phyloP scores from a whole-genome alignment of 2,329 filamentous ascomycete genomes.

The Pochonia chlamydosporia region DNA sequence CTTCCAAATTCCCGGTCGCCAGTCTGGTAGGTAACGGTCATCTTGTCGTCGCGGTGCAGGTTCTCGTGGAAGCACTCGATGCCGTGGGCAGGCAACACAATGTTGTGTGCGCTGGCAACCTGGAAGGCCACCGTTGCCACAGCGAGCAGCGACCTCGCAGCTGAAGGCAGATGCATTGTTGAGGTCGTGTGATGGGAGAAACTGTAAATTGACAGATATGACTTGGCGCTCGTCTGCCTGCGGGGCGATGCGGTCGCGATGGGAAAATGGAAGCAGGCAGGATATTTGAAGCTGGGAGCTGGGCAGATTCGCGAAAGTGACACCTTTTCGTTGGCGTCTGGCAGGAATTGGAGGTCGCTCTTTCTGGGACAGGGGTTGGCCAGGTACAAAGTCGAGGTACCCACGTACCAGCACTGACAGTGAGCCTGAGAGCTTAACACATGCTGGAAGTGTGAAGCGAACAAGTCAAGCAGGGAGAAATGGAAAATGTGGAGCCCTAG shows the following conservation, averaged over 20 bases:
- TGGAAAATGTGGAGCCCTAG: too few species aligned
- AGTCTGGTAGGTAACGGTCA: slow-evolving; percentile 98
- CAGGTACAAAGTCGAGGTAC: neutral
- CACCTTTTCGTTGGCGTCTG: slow-evolving; percentile 4
- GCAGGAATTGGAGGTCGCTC: neutral
- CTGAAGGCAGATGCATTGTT: slow-evolving; percentile 24
- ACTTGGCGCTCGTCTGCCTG: neutral
- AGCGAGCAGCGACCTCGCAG: slow-evolving; percentile 36
- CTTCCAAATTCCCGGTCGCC: slow-evolving; percentile 94
- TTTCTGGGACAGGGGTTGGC: neutral
- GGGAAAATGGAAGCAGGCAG: neutral
- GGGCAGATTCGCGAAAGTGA: slow-evolving; percentile 3
- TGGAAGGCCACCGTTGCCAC: slow-evolving; percentile 38
- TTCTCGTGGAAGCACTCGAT: slow-evolving; percentile 96
- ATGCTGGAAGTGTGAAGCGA: too few species aligned
- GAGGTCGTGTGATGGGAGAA: neutral
- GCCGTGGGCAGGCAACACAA: slow-evolving; percentile 86
- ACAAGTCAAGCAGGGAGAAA: too few species aligned
- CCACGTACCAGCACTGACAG: neutral
- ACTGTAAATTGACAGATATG: neutral
- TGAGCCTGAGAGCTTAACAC: too few species aligned
- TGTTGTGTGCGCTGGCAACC: slow-evolving; percentile 80
- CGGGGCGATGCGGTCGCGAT: neutral
- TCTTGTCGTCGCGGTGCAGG: slow-evolving; percentile 89
- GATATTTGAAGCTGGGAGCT: neutral